Conservation (phyloP, 805 yeast species). For the Metschnikowia similis region DNA sequence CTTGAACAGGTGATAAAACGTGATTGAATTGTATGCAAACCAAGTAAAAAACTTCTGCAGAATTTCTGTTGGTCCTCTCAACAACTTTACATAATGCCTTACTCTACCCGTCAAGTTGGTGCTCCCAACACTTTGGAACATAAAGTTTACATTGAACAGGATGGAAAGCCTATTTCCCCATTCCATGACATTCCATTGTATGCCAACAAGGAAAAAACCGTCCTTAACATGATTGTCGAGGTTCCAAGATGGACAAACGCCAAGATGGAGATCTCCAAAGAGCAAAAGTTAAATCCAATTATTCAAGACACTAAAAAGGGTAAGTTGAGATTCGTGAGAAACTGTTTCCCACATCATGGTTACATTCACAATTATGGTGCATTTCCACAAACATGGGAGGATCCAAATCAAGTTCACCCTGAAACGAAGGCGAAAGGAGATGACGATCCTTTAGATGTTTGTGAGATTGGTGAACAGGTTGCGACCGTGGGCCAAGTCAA, state of each 20-base stretch:
- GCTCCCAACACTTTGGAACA: constrained; percentile 93
- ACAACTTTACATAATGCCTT: constrained; percentile 47
- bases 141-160: constrained; percentile 86
- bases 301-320: constrained; percentile 77
- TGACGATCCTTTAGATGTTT: constrained; percentile 46
- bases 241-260: constrained; percentile 73
- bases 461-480: constrained; percentile 47
- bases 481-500: constrained; percentile 49
- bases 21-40: constrained; percentile 14
- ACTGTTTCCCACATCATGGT: constrained; percentile 79
- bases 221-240: constrained; percentile 39
- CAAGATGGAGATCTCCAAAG: constrained; percentile 70
- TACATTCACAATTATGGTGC: constrained; percentile 88
- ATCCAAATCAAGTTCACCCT: constrained; percentile 56
- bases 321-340: constrained; percentile 67
- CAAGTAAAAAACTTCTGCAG: constrained; percentile 10
- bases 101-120: constrained; percentile 89
- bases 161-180: constrained; percentile 91
- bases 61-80: constrained; percentile 2
- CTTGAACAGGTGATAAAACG: constrained; percentile 13
- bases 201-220: constrained; percentile 71
- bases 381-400: constrained; percentile 95
- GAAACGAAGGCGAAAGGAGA: constrained; percentile 47
- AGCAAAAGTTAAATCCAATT: constrained; percentile 64
- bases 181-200: constrained; percentile 78